phyloP scores from a whole-genome alignment of 306 rosid genomes.

The Clitoria ternatea region DNA sequence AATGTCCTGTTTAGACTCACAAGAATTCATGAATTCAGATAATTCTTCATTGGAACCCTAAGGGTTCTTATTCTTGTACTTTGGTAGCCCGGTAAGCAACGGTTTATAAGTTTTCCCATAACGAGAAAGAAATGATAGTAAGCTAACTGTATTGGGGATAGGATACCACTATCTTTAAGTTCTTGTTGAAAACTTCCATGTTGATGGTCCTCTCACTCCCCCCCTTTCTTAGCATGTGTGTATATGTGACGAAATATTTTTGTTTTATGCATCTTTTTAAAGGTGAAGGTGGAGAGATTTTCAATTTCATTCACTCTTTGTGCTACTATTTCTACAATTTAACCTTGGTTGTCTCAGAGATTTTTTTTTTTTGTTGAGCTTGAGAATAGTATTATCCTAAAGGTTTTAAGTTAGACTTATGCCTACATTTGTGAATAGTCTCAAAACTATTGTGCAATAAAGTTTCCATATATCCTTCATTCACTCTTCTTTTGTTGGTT shows the following conservation, averaged over 20 bases:
- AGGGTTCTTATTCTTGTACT: not conserved
- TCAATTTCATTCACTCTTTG: not conserved
- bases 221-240: not conserved
- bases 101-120: not conserved
- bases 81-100: not conserved
- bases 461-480: not conserved
- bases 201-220: not conserved
- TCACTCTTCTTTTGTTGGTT: not conserved
- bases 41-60: not conserved
- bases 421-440: conserved; percentile 9
- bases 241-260: not conserved
- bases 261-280: not conserved
- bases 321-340: not conserved
- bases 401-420: not conserved
- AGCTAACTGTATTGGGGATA: conserved; percentile 1
- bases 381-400: not conserved
- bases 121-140: not conserved
- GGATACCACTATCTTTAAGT: not conserved
- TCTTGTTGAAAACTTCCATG: not conserved
- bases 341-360: conserved; percentile 1
- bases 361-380: not conserved
- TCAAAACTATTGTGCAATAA: not conserved
- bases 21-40: not conserved
- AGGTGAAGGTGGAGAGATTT: not conserved
- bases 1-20: not conserved